A percentile compares a stretch with the other conserved stretches of the same genome.
Evolutionary conservation across 495 filamentous ascomycete species (phyloP).

Genomic region (Cenococcum geophilum): DNA sequence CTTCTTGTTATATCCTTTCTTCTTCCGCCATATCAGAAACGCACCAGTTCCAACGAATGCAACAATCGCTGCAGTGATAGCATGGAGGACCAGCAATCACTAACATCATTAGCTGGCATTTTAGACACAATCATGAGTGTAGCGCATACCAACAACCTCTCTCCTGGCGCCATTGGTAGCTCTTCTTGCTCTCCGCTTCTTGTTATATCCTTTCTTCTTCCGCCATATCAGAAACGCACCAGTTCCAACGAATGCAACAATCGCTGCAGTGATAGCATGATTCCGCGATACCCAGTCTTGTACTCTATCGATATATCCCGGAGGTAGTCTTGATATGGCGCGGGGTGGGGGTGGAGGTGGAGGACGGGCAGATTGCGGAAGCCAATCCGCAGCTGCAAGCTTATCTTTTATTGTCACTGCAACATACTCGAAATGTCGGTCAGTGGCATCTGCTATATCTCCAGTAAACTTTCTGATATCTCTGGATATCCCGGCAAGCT

Average conservation of each 20-base stretch:
- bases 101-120: slow-evolving; percentile 1
- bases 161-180: slow-evolving; percentile 77
- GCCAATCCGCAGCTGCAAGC: slow-evolving; percentile 21
- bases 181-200: slow-evolving; percentile 66
- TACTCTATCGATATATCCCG: slow-evolving; percentile 43
- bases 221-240: slow-evolving; percentile 60
- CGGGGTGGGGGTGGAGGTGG: slow-evolving; percentile 45
- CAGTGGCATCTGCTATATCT: slow-evolving; percentile 18
- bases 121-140: not conserved
- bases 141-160: slow-evolving; percentile 66
- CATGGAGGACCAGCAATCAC: too few relatives aligned
- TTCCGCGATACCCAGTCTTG: slow-evolving; percentile 62
- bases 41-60: slow-evolving; percentile 61
- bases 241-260: slow-evolving; percentile 63
- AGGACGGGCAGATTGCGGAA: slow-evolving; percentile 35
- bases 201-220: slow-evolving; percentile 52
- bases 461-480: slow-evolving; percentile 46
- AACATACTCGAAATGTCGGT: slow-evolving; percentile 25
- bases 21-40: slow-evolving; percentile 59
- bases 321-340: slow-evolving; percentile 35
- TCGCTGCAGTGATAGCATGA: slow-evolving; percentile 60
- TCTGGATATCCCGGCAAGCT: slow-evolving; percentile 68
- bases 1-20: slow-evolving; percentile 54
- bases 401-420: slow-evolving; percentile 19
- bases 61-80: slow-evolving; percentile 60